Evolutionary conservation across 129 eudicot genomes (phyloP).

Genomic region (Chrysanthemum lavandulifolium): DNA sequence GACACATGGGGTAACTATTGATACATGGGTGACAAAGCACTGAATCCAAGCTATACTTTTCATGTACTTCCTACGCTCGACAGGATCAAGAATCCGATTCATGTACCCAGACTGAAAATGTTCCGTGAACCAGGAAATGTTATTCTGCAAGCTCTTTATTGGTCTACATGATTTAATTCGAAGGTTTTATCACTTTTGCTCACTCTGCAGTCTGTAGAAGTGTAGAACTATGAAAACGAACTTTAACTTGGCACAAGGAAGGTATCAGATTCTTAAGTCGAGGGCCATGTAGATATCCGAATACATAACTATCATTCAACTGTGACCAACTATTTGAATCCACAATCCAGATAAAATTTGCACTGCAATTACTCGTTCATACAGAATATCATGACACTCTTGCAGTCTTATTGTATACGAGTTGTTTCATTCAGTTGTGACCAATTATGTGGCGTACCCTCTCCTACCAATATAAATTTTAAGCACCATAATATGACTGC

Average conservation of each 20-base stretch:
- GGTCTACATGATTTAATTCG: neutral
- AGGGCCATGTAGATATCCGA: neutral
- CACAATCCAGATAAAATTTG: neutral
- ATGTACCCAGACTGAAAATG: too few species aligned
- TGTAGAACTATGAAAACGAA: too few species aligned
- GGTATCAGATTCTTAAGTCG: neutral
- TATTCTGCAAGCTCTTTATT: too few species aligned
- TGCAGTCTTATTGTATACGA: neutral
- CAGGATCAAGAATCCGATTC: too few species aligned
- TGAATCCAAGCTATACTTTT: too few species aligned
- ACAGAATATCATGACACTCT: constrained; percentile 4
- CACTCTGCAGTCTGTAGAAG: too few species aligned
- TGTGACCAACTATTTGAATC: neutral
- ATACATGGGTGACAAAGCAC: too few species aligned
- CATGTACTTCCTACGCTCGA: too few species aligned
- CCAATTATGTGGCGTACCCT: neutral
- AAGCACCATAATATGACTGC: neutral
- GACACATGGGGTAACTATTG: too few species aligned
- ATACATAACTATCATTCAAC: constrained; percentile 4
- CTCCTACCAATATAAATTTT: neutral
- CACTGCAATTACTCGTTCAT: neutral
- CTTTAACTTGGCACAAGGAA: neutral
- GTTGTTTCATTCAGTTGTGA: neutral
- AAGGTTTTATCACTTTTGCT: neutral
- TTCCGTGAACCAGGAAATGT: too few species aligned